These are phyloP conservation scores for Hermanozyma aechmeae DNA, from an alignment of 805 yeast genomes.

Conservation along the genomic window DNA sequence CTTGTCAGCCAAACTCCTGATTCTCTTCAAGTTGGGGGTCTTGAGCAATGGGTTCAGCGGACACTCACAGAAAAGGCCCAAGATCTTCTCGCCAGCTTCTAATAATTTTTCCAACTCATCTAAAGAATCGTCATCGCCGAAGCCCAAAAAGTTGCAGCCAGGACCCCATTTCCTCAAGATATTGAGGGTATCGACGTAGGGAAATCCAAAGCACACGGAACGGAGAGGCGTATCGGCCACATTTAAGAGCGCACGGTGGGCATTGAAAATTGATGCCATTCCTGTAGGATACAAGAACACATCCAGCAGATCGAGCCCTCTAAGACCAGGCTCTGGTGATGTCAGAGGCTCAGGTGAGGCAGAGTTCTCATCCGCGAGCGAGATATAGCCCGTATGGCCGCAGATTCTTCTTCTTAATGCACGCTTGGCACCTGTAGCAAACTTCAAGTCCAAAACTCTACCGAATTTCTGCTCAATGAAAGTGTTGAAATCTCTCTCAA, in stretches of 20 bases:
- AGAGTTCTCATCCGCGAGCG: slow-evolving; percentile 16
- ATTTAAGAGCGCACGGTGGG: slow-evolving; percentile 51
- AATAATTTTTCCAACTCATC: slow-evolving; percentile 56
- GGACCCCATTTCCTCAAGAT: slow-evolving; percentile 85
- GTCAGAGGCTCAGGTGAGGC: slow-evolving; percentile 14
- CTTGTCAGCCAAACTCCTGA: slow-evolving; percentile 56
- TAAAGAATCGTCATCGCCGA: slow-evolving; percentile 67
- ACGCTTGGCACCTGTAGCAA: slow-evolving; percentile 64
- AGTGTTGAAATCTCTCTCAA: slow-evolving; percentile 46
- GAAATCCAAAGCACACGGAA: slow-evolving; percentile 92
- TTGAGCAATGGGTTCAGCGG: slow-evolving; percentile 91
- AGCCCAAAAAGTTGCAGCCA: slow-evolving; percentile 78
- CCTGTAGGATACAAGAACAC: slow-evolving; percentile 85
- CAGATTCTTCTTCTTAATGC: slow-evolving; percentile 72
- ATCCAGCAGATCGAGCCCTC: slow-evolving; percentile 45
- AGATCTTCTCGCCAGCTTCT: slow-evolving; percentile 48
- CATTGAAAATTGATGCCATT: slow-evolving; percentile 83
- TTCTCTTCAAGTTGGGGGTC: slow-evolving; percentile 66
- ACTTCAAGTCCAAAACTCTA: slow-evolving; percentile 71
- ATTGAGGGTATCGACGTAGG: slow-evolving; percentile 87
- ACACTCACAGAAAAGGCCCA: slow-evolving; percentile 82
- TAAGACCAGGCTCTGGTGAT: slow-evolving; percentile 11
- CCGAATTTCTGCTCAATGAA: slow-evolving; percentile 89
- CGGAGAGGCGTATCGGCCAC: slow-evolving; percentile 27
- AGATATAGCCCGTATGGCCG: slow-evolving; percentile 43